phyloP scores from a whole-genome alignment of 768 basidiomycete genomes.

The Lyophyllum atratum region DNA sequence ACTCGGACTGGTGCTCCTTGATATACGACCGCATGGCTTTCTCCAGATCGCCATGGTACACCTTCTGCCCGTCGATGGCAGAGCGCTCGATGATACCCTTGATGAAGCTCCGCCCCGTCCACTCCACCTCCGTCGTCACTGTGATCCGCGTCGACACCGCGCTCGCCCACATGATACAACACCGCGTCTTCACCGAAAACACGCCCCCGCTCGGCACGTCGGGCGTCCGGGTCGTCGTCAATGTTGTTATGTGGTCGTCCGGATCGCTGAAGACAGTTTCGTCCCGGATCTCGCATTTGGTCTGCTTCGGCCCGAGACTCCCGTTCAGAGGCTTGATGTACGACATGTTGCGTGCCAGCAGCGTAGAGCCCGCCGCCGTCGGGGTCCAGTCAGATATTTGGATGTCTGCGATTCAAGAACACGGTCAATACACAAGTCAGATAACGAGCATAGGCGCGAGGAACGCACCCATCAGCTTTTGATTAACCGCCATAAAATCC shows the following conservation, averaged over 20 bases:
- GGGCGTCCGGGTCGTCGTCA: slow-evolving; percentile 91
- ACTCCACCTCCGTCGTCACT: slow-evolving; percentile 91
- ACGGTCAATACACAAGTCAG: not conserved
- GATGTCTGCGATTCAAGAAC: slow-evolving; percentile 57
- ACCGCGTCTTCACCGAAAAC: slow-evolving; percentile 92
- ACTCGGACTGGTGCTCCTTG: slow-evolving; percentile 85
- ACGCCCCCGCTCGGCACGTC: slow-evolving; percentile 94
- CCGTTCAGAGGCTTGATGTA: slow-evolving; percentile 94
- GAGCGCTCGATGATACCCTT: slow-evolving; percentile 94
- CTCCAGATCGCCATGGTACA: slow-evolving; percentile 83
- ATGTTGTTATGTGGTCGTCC: slow-evolving; percentile 77
- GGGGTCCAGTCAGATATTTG: slow-evolving; percentile 97
- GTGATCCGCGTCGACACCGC: slow-evolving; percentile 73
- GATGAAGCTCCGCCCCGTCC: slow-evolving; percentile 96
- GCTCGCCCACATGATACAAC: slow-evolving; percentile 94
- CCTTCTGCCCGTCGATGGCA: slow-evolving; percentile 88
- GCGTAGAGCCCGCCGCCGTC: slow-evolving; percentile 54
- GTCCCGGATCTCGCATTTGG: slow-evolving; percentile 94
- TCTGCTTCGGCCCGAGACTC: slow-evolving; percentile 89
- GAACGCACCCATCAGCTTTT: slow-evolving; percentile 83
- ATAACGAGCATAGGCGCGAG: not conserved
- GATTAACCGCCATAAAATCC: slow-evolving; percentile 87
- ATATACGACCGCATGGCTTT: slow-evolving; percentile 88
- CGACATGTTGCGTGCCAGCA: slow-evolving; percentile 87
- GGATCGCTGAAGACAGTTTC: slow-evolving; percentile 80